Evolutionary conservation across 1,139 yeast species (phyloP).

Genomic region (Debaryomyces coudertii): DNA sequence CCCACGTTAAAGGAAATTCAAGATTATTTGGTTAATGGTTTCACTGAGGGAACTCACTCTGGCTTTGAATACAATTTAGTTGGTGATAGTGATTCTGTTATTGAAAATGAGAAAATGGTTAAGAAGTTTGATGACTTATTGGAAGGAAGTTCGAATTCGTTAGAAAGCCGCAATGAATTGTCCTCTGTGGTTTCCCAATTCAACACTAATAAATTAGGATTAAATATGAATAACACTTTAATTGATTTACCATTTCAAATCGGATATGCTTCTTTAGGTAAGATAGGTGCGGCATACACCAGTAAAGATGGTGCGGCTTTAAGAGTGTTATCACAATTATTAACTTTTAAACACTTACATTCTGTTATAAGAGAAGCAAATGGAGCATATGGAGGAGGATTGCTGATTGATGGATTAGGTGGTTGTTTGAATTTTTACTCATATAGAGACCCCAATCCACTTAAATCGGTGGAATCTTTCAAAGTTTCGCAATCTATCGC

Average conservation of each 20-base stretch:
- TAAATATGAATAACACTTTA: slow-evolving; percentile 37
- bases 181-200: slow-evolving; percentile 15
- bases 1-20: slow-evolving; percentile 66
- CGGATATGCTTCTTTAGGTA: slow-evolving; percentile 75
- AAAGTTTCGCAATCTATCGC: slow-evolving; percentile 61
- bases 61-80: slow-evolving; percentile 61
- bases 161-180: slow-evolving; percentile 11
- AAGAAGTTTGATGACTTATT: slow-evolving; percentile 34
- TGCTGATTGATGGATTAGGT: slow-evolving; percentile 77
- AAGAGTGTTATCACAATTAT: slow-evolving; percentile 77
- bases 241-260: slow-evolving; percentile 87
- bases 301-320: slow-evolving; percentile 81
- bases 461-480: slow-evolving; percentile 66
- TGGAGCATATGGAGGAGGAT: slow-evolving; percentile 98
- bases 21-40: slow-evolving; percentile 39
- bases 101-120: slow-evolving; percentile 45
- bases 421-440: slow-evolving; percentile 85
- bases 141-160: not conserved
- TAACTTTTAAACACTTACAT: slow-evolving; percentile 84
- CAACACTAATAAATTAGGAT: slow-evolving; percentile 11
- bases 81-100: slow-evolving; percentile 51
- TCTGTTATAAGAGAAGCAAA: slow-evolving; percentile 92
- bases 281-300: slow-evolving; percentile 67
- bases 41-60: slow-evolving; percentile 15
- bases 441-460: slow-evolving; percentile 90